Evolutionary conservation across 2,329 filamentous ascomycete genomes (phyloP).

Genomic region (Neonectria coccinea): DNA sequence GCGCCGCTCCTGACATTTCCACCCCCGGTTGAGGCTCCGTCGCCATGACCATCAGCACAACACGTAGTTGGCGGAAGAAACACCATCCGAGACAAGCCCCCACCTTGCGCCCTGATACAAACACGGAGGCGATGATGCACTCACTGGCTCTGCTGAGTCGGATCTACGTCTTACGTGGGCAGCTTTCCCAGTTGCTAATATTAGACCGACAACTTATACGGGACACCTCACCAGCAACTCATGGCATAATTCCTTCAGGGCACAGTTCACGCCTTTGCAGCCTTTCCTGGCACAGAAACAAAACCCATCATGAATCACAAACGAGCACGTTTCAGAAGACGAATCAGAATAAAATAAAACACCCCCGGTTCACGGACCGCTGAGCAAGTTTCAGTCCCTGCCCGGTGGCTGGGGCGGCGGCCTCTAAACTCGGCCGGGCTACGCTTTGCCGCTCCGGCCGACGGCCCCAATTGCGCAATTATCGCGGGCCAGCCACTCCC

Average conservation of each 20-base stretch:
- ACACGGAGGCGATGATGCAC: background rate
- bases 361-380: background rate
- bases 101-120: background rate
- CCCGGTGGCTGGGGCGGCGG: background rate
- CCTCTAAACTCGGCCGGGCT: constrained; percentile 12
- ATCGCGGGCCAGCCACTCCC: constrained; percentile 33
- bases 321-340: constrained; percentile 5
- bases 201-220: background rate
- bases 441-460: constrained; percentile 17
- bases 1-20: constrained; percentile 5
- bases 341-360: background rate
- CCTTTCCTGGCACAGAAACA: background rate
- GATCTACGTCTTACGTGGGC: background rate
- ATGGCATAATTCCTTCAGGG: too few species aligned
- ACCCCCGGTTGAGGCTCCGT: background rate
- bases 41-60: background rate
- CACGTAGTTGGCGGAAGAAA: constrained; percentile 23
- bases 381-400: constrained; percentile 11
- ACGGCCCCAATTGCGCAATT: constrained; percentile 44
- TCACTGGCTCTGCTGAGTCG: background rate
- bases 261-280: background rate
- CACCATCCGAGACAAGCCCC: constrained; percentile 15
- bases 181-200: background rate
- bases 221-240: background rate
- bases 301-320: constrained; percentile 6